Conservation (phyloP, 495 filamentous ascomycete genomes). For the Beverwykella pulmonaria region DNA sequence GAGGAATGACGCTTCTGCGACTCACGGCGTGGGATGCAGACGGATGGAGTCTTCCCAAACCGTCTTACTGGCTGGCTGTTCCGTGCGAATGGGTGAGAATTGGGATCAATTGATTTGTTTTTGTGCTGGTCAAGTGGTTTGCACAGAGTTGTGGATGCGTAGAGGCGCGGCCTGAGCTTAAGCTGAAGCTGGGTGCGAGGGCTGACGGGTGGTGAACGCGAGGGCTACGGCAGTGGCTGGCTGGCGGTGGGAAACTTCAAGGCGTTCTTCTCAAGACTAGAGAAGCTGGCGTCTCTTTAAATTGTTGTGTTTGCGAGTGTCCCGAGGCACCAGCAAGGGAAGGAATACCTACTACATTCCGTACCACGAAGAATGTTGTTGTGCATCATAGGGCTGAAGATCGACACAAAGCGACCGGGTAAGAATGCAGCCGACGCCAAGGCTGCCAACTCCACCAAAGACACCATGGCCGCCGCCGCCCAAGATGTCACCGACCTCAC, state of each 20-base stretch:
- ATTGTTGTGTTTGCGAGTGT: no score
- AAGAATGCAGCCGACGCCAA: slow-evolving; percentile 7
- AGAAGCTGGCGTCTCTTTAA: background rate
- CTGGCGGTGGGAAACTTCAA: background rate
- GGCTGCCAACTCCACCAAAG: background rate
- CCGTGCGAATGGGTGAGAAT: background rate
- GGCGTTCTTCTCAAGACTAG: background rate
- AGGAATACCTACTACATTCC: background rate
- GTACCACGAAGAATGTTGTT: background rate
- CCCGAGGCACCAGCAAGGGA: background rate
- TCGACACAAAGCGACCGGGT: background rate
- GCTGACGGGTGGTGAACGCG: background rate
- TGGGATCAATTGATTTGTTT: background rate
- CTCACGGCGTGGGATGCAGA: background rate
- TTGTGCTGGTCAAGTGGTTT: background rate
- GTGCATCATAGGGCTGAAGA: slow-evolving; percentile 23
- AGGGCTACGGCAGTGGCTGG: background rate
- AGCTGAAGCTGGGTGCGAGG: slow-evolving; percentile 1
- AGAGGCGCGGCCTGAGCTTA: background rate
- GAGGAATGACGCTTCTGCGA: background rate
- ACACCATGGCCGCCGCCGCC: background rate
- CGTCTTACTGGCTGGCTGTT: no score
- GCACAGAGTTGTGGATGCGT: background rate
- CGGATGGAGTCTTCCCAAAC: background rate
- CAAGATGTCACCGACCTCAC: background rate